Conservation (phyloP, 352 stramenopile species). For the Pythium myriotylum region DNA sequence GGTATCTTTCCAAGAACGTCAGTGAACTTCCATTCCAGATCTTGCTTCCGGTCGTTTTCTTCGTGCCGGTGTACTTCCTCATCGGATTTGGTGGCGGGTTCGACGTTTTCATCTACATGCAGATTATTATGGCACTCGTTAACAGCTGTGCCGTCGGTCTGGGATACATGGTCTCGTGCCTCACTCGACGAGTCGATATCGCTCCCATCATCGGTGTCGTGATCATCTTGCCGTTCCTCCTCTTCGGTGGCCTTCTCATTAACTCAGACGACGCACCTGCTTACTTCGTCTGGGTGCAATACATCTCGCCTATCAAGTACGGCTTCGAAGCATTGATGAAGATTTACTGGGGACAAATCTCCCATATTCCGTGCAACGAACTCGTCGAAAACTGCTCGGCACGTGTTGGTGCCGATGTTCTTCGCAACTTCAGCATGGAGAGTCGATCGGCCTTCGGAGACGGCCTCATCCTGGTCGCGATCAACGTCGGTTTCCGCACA, state of each 20-base stretch:
- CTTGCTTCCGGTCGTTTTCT: constrained; percentile 40
- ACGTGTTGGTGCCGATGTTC: constrained; percentile 20
- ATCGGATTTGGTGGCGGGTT: constrained; percentile 42
- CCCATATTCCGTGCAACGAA: constrained; percentile 41
- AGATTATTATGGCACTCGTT: constrained; percentile 39
- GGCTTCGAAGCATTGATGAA: constrained; percentile 50
- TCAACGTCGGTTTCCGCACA: constrained; percentile 40
- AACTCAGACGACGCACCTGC: constrained; percentile 40
- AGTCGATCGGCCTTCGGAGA: constrained; percentile 27
- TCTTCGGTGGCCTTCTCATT: constrained; percentile 53
- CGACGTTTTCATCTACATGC: constrained; percentile 37
- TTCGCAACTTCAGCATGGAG: constrained; percentile 43
- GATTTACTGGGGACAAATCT: constrained; percentile 45
- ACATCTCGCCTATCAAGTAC: constrained; percentile 60
- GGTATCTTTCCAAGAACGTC: constrained; percentile 53
- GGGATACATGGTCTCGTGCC: constrained; percentile 45
- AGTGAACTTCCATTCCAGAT: constrained; percentile 51
- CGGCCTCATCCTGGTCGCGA: constrained; percentile 34
- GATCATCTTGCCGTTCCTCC: constrained; percentile 48
- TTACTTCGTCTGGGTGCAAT: constrained; percentile 62
- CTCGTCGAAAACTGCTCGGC: constrained; percentile 40
- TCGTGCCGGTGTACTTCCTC: constrained; percentile 49
- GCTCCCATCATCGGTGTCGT: constrained; percentile 49
- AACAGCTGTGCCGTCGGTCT: constrained; percentile 35
- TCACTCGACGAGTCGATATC: constrained; percentile 38